Evolutionary conservation across 176 grass and related monocot genomes (phyloP), one percentile per base, ranked within the genome.

Genomic region (Juncus effusus): DNA sequence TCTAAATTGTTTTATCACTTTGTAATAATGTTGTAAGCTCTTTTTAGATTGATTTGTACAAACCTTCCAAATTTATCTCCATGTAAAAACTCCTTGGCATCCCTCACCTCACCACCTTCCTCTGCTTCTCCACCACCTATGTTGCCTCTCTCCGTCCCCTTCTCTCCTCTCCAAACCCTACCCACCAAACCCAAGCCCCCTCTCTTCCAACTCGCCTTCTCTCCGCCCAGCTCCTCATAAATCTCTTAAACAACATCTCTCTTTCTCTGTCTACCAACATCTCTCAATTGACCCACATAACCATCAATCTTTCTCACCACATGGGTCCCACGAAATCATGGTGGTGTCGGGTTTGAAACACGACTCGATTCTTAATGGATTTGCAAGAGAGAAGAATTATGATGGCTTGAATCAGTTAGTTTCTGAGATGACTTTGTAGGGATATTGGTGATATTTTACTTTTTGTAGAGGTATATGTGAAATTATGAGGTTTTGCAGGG

Each of bases 391-490:
- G 4, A 38, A 76, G 11, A 72, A 92, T 13, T 72, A 75, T 19
- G 12, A 39, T 2, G 74, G 61, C 7, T 87, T 91, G 77, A 81
- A 63, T 47, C 5, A 64, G 47, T 51, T 96, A 5, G 74, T 88
- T 58, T 51, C 36, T 7, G 81, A 74, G 54, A 96, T 91, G 87
- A 61, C n/a, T n/a, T n/a, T n/a, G n/a, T n/a, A n/a, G n/a, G n/a
- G n/a, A n/a, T n/a, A n/a, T n/a, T n/a, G n/a, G n/a, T n/a, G n/a
- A n/a, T n/a, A n/a, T n/a, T n/a, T n/a, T n/a, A n/a, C n/a, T n/a
- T n/a, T n/a, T n/a, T n/a, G n/a, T n/a, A n/a, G n/a, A n/a, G n/a
- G n/a, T n/a, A n/a, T n/a, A n/a, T n/a, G n/a, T n/a, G n/a, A n/a
- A n/a, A n/a, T n/a, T n/a, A n/a, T n/a, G n/a, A n/a, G n/a, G n/a